Percentiles rank a stretch among this genome's conserved stretches.
Conservation (phyloP, 345 rosid genomes). For the Syzygium grande region DNA sequence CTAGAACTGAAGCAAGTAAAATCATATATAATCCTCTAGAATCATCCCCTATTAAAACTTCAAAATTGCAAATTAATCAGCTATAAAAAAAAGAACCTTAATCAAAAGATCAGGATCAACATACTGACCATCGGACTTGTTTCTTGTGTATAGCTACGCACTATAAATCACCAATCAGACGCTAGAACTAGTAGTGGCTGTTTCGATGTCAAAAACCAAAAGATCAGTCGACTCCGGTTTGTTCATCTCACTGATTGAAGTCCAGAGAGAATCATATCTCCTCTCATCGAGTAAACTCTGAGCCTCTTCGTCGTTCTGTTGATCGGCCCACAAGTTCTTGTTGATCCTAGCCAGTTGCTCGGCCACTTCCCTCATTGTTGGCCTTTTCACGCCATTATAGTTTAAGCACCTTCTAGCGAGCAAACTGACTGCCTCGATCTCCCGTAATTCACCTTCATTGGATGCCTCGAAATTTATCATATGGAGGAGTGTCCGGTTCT, state of each 20-base stretch:
- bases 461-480: background rate
- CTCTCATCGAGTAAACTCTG: background rate
- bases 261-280: background rate
- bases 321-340: background rate
- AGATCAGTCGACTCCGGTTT: background rate
- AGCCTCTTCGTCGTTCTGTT: rapidly evolving
- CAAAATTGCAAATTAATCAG: background rate
- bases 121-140: background rate
- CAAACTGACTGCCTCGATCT: background rate
- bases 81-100: background rate
- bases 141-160: background rate
- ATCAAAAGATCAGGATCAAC: background rate
- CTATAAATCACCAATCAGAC: background rate
- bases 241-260: background rate
- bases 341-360: background rate
- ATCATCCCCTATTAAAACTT: background rate
- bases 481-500: background rate
- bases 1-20: no score
- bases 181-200: background rate
- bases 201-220: background rate
- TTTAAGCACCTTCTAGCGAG: background rate
- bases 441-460: background rate
- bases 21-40: no score
- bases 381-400: background rate
- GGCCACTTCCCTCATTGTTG: background rate